Percentiles rank a stretch among this genome's conserved stretches.
phyloP scores from a whole-genome alignment of 371 early-diverging fungal species.

The Furculomyces boomerangus region DNA sequence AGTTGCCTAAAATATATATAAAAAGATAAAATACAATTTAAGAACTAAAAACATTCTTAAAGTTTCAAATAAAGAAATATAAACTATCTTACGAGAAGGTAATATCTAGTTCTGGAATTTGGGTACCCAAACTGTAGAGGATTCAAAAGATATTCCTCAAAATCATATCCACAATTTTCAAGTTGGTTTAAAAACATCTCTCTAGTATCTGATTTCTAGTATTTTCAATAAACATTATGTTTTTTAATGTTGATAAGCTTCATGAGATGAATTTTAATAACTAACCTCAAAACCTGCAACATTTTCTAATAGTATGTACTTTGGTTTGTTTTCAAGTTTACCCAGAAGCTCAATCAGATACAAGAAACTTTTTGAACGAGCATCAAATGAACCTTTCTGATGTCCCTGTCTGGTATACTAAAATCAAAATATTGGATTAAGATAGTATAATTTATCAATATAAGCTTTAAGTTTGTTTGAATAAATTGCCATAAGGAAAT shows the following conservation, averaged over 20 bases:
- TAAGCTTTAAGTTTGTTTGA: background rate
- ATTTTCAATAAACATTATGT: background rate
- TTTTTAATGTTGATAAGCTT: background rate
- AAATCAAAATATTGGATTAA: background rate
- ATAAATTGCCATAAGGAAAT: background rate
- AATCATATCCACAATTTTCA: constrained; percentile 24
- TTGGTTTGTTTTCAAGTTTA: constrained; percentile 33
- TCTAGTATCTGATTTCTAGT: constrained; percentile 33
- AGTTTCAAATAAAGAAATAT: background rate
- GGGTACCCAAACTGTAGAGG: constrained; percentile 44
- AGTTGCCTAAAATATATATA: no score
- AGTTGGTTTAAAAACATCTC: constrained; percentile 28
- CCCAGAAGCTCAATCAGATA: constrained; percentile 41
- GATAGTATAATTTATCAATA: background rate
- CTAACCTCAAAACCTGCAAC: constrained; percentile 64
- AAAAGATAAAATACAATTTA: no score
- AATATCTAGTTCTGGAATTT: constrained; percentile 43
- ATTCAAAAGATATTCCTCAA: constrained; percentile 36
- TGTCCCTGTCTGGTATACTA: constrained; percentile 54
- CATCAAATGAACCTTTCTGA: constrained; percentile 53
- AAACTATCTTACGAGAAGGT: constrained; percentile 26
- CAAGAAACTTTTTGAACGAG: constrained; percentile 53
- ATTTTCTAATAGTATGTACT: constrained; percentile 59
- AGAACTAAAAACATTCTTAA: no score
- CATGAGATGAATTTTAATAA: background rate